Evolutionary conservation across 495 filamentous ascomycete species (phyloP), one percentile per base, ranked within the genome.

Genomic region (Parmelia sp.): DNA sequence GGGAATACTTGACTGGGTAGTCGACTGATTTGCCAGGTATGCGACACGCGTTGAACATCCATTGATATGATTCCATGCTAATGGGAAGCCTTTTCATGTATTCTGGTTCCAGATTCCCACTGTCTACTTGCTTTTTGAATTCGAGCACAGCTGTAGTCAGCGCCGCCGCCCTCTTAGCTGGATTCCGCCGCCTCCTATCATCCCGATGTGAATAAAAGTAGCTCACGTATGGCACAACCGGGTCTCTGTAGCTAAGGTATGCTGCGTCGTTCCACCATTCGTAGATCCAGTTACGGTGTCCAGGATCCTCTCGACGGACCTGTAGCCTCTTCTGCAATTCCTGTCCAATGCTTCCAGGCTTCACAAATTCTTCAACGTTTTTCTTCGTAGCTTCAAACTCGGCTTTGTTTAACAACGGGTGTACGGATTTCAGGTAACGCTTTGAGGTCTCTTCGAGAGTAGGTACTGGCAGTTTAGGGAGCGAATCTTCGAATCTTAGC

Each of bases 141-240:
- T 93, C 89, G 44, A 99, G 83, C 7, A 85, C 85, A 4, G 90
- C 89, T 15, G 88, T 90, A 3, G 90, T 86, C 68, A 99, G 85
- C 55, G 92, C 91, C 1, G 95, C 95, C 19, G 95, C 95, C 63
- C 95, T 89, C 80, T 94, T 93, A 63, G 87, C 89, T 6, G 94
- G 95, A 78, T 96, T 82, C 42, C 91, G 87, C 62, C 93, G 86
- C 71, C 87, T 82, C 58, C 91, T 86, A 74, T 99, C 95, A 74
- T 99, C 95, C 61, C 89, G 85, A 82, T 96, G 93, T 42, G 91
- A 96, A 80, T 99, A 99, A 79, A 99, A 99, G 82, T 99, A 99
- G 74, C 91, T 96, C 68, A 99, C 95, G 74, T 97, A 99, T 62
- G 95, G 95, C 36, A 97, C 89, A 35, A 99, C 90, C 42, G 95